Base-by-base conservation (phyloP, 2,329 filamentous ascomycete species). In the Calonectria fujianensis region DNA sequence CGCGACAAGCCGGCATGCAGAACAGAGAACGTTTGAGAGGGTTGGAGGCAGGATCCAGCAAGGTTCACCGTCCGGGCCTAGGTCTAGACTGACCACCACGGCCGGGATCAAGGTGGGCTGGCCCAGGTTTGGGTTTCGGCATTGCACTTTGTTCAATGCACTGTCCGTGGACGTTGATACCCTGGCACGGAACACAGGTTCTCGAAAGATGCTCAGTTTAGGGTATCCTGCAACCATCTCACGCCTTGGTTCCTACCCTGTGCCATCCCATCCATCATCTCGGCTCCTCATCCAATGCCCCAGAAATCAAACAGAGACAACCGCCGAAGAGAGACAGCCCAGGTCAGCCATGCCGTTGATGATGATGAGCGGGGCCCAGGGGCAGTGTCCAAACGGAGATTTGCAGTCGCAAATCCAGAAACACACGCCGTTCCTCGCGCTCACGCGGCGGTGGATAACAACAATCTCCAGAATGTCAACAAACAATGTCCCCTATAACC, bases 401-500 rank as follows among this genome's bases (percentile, higher is more conserved):
- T 67, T 51, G 50, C 70, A 67, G 70, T 67, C 70, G 65, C 66
- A 67, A 72, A 63, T 77, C 61, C 68, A 79, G 75, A 81, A 80
- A 79, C 78, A 69, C 74, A 80, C 74, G 70, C 73, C 74, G 70
- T 67, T 69, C 66, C 63, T 71, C 68, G 63, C 72, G 67, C 70
- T 69, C 71, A 67, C 69, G 71, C 72, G 54, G 74, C 72, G 57
- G 80, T 81, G 79, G 79, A 74, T 79, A 81, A 81, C 70, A 81
- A 79, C 74, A 81, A 81, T 79, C 65, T 78, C 73, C 75, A 80
- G 72, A 67, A 81, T 77, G 78, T 81, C 79, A 81, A 81, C 73
- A 81, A 81, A 81, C 75, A 77, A 75, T 73, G 39, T 29, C 51
- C 51, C 48, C 63, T 57, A 68, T 72, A 78, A 72, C 73, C 79